These are phyloP conservation scores for Macrotyloma uniflorum DNA, from an alignment of 306 rosid species.

Conservation along the genomic window DNA sequence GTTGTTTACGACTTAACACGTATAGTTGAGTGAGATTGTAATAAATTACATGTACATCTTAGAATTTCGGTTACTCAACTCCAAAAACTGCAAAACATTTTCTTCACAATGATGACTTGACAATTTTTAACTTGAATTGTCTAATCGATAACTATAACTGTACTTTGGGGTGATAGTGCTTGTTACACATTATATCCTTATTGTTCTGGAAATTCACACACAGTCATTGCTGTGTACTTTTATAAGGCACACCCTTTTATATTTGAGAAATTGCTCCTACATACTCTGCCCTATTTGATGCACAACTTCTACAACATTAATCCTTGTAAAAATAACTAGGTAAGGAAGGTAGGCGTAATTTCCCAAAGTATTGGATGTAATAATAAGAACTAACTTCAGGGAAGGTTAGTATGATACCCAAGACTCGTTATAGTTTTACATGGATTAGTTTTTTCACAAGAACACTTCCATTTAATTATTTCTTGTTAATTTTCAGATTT, in stretches of 20 bases:
- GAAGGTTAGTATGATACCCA: not conserved
- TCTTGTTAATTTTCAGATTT: conserved; percentile 60
- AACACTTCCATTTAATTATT: conserved; percentile 9
- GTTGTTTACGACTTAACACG: not conserved
- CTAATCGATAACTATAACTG: not conserved
- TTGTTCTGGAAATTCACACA: not conserved
- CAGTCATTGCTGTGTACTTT: not conserved
- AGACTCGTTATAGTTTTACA: not conserved
- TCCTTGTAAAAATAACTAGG: not conserved
- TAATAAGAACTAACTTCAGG: not conserved
- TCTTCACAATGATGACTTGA: not conserved
- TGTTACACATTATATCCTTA: not conserved
- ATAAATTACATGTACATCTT: not conserved
- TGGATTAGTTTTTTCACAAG: not conserved
- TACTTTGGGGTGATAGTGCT: not conserved
- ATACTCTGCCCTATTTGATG: not conserved
- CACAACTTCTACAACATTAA: not conserved
- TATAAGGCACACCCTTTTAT: not conserved
- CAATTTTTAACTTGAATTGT: not conserved
- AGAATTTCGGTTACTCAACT: not conserved
- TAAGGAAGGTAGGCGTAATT: not conserved
- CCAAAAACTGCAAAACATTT: not conserved
- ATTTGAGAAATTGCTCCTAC: not conserved
- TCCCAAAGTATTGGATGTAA: not conserved
- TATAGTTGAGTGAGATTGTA: not conserved